A percentile compares a stretch with the other conserved stretches of the same genome.
phyloP scores from a whole-genome alignment of 1,139 yeast genomes.

The Tardiomyces depauwii region DNA sequence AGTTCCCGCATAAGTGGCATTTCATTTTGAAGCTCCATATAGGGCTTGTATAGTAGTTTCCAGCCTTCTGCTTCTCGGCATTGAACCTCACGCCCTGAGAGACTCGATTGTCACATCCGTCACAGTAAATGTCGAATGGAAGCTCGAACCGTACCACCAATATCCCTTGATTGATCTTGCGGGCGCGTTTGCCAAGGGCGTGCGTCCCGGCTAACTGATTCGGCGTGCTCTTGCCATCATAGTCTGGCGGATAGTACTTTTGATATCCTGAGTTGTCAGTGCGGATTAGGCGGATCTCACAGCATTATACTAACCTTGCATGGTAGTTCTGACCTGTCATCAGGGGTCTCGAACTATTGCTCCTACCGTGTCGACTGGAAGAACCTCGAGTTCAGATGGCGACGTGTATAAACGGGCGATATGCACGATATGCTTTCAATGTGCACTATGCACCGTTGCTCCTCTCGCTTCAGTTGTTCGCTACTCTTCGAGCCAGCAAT shows the following conservation, averaged over 20 bases:
- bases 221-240: background rate
- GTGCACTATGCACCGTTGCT: too few species aligned
- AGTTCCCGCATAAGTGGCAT: background rate
- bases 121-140: background rate
- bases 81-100: background rate
- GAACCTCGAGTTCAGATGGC: too few species aligned
- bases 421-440: too few species aligned
- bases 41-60: background rate
- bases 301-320: too few species aligned
- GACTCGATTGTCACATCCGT: background rate
- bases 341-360: too few species aligned
- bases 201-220: background rate
- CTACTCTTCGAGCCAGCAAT: too few species aligned
- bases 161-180: background rate
- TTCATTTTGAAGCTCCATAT: background rate
- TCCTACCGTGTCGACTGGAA: too few species aligned
- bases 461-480: too few species aligned
- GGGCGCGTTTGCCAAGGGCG: background rate
- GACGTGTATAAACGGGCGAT: too few species aligned
- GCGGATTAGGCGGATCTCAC: too few species aligned
- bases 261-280: too few species aligned
- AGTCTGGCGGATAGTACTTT: background rate
- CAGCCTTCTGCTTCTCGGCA: background rate
- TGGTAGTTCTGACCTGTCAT: too few species aligned
- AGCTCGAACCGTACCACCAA: background rate